Base-by-base conservation (phyloP, 1,284 basidiomycete genomes). In the Ustilago trichophora region DNA sequence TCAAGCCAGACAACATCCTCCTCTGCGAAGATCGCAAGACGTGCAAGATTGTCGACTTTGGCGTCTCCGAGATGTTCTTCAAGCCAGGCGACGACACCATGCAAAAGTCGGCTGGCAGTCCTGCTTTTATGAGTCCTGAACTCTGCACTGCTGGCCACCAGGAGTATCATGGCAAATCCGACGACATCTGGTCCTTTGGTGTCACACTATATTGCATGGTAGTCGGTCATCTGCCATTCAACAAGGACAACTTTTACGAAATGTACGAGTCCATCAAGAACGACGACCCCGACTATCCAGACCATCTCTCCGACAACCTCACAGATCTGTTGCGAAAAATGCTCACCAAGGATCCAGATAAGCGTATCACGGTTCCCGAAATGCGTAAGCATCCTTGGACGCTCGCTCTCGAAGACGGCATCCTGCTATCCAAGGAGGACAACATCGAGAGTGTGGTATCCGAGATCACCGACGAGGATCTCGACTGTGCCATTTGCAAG, bases 31-130 rank as follows among this genome's bases (percentile, higher is more conserved):
- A 85, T 57, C 73, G 79, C n/a, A 74, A 80, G 44, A 76, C 78
- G 10, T 85, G 85, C 79, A 87, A 87, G 73, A 81, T 87, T 41
- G 85, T 84, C 67, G 85, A 86, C 64, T 87, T 87, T 75, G 86
- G 86, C 25, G 85, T 87, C 0, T 85, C 84, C 2, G 85, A 87
- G 52, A 85, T 87, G 82, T 86, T 86, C 51, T 66, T 74, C 8
- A 78, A 80, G 22, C 73, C 77, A 0, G 82, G 82, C 12, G 83
- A 85, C 50, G 84, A 85, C 69, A 71, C 73, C 29, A 79, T 84
- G 63, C 80, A 80, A 54, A 81, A 83, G 48, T 80, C 81, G 18
- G 84, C 82, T 0, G 86, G 86, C 0, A 85, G 83, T 72, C 86
- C 86, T 0, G 86, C 86, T 0, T 87, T 86, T 71, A 84, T 86